A percentile compares a stretch with the other conserved stretches of the same genome.
Conservation (phyloP, 805 yeast genomes). For the Yarrowia keelungensis region DNA sequence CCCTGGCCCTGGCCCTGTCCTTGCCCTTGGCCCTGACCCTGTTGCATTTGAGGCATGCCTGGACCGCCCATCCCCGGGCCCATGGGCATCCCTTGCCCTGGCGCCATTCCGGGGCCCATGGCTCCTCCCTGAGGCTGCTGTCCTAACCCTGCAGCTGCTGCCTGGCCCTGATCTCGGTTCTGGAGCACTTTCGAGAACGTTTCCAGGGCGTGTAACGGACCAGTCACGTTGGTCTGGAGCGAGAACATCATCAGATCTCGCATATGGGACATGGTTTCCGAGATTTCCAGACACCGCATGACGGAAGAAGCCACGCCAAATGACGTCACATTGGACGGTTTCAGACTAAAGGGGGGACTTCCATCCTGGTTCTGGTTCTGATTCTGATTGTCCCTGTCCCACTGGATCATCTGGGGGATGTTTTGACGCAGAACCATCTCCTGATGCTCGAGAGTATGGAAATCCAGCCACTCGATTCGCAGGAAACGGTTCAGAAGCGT, state of each 20-base stretch:
- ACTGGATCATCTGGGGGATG: conserved; percentile 37
- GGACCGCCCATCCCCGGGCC: conserved; percentile 5
- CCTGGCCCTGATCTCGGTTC: conserved; percentile 44
- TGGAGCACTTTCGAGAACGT: conserved; percentile 48
- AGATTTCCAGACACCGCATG: conserved; percentile 73
- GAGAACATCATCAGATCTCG: conserved; percentile 69
- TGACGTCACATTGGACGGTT: conserved; percentile 52
- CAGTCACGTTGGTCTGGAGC: conserved; percentile 45
- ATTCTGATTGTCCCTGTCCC: conserved; percentile 7
- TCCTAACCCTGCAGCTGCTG: background rate
- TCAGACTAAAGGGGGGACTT: conserved; percentile 6
- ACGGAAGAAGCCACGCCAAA: conserved; percentile 71
- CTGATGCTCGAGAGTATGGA: conserved; percentile 57
- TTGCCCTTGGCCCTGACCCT: background rate
- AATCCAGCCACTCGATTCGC: conserved; percentile 75
- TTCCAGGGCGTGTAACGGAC: conserved; percentile 46
- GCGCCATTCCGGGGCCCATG: background rate
- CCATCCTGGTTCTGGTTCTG: background rate
- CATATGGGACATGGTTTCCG: conserved; percentile 78
- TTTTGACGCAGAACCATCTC: conserved; percentile 50
- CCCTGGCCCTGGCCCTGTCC: conserved; percentile 5
- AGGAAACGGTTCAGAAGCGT: conserved; percentile 67
- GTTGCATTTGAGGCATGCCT: background rate
- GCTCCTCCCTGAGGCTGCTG: conserved; percentile 2
- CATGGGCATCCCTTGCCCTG: conserved; percentile 15